Evolutionary conservation across 768 basidiomycete species (phyloP), one percentile per base, ranked within the genome.

Genomic region (Dacryopinax primogenitus): DNA sequence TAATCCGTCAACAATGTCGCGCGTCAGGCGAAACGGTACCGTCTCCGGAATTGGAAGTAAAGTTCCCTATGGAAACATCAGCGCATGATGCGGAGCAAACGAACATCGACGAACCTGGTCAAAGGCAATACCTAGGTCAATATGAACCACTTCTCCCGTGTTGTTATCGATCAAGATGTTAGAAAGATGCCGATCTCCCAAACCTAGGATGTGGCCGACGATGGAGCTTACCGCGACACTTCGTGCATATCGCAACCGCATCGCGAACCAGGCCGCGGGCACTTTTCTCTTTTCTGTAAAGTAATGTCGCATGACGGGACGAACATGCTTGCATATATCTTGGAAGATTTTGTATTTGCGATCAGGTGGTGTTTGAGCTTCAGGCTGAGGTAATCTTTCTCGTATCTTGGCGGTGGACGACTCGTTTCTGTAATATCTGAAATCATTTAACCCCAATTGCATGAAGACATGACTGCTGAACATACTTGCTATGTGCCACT

Each of bases 91-190:
- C 36, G 23, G 41, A 12, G 12, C 18, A 33, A 16, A 18, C 15
- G 39, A 28, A 16, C 35, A 64, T 26, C 16, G 18, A 71, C 80
- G 69, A 67, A 90, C 92, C 78, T 92, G 91, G 67, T 96, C 96
- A 74, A 99, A 98, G 0, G 93, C 92, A 66, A 98, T 92, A 0
- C 95, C 95, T 0, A 98, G 79, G 74, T 99, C 95, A 63, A 99
- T 99, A 73, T 96, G 93, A 6, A 98, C 85, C 47, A 94, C 80
- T 71, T 98, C 92, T 16, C 95, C 95, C 9, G 83, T 85, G 30
- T 74, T 74, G 61, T 83, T 83, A 73, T 98, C 93, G 47, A 98
- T 78, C 47, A 99, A 79, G 70, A 99, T 95, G 74, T 99, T 99
- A 44, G 88, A 87, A 4, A 82, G 81, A 72, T 99, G 95, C 13